phyloP scores from a whole-genome alignment of 2,329 filamentous ascomycete species.

The Thelonectria olida region DNA sequence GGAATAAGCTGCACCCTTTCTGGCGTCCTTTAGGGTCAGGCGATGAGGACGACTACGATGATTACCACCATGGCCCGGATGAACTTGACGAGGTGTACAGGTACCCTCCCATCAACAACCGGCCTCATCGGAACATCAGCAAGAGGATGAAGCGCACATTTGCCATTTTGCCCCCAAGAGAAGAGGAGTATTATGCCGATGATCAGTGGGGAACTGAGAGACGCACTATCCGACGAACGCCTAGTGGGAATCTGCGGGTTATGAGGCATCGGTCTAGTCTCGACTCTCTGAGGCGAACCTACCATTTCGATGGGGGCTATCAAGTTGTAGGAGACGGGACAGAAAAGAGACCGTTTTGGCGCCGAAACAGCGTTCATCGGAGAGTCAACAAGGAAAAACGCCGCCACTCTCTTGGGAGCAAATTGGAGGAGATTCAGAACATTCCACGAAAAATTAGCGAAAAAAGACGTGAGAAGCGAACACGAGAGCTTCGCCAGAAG shows the following conservation, averaged over 20 bases:
- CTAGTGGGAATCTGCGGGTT: constrained; percentile 68
- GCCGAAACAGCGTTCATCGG: constrained; percentile 41
- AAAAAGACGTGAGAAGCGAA: constrained; percentile 65
- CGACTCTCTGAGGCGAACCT: constrained; percentile 49
- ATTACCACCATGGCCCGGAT: constrained; percentile 44
- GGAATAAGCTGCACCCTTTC: constrained; percentile 66
- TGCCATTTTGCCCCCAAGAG: constrained; percentile 64
- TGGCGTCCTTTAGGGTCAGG: constrained; percentile 66
- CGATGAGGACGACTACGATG: constrained; percentile 41
- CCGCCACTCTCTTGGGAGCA: constrained; percentile 55
- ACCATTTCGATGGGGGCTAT: constrained; percentile 43
- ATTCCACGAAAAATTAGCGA: constrained; percentile 66
- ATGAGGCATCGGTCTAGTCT: constrained; percentile 62
- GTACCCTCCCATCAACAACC: constrained; percentile 60
- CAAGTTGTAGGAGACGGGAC: constrained; percentile 44
- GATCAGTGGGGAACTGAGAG: constrained; percentile 56
- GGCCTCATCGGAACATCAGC: constrained; percentile 61
- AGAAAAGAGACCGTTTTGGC: constrained; percentile 42
- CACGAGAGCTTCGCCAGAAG: constrained; percentile 65
- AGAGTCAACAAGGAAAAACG: constrained; percentile 38
- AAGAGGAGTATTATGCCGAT: constrained; percentile 47
- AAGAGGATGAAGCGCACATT: constrained; percentile 67
- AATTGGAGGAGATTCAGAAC: constrained; percentile 61
- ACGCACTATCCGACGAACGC: constrained; percentile 66
- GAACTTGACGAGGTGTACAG: constrained; percentile 52